Percentiles rank a stretch among this genome's conserved stretches.
phyloP scores from a whole-genome alignment of 768 basidiomycete species.

The Termitomyces sp. region DNA sequence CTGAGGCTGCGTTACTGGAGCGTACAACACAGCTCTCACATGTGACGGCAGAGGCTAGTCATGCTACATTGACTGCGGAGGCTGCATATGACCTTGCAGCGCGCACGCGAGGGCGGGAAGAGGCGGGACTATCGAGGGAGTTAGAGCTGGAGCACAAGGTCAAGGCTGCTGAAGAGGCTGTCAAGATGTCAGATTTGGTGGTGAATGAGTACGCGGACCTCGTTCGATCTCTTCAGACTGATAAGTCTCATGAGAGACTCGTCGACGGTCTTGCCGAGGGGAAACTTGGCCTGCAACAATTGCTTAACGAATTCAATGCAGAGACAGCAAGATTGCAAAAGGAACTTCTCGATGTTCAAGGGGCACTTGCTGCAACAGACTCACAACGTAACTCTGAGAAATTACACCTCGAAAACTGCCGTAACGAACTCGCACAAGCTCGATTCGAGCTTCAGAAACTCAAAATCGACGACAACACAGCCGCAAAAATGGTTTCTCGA shows the following conservation, averaged over 20 bases:
- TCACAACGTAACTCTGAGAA: conserved; percentile 45
- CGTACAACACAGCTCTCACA: conserved; percentile 47
- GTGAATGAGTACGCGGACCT: conserved; percentile 75
- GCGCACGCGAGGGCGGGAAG: conserved; percentile 50
- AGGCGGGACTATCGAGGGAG: conserved; percentile 48
- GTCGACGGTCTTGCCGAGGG: conserved; percentile 42
- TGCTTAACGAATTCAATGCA: conserved; percentile 46
- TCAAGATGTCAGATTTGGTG: conserved; percentile 59
- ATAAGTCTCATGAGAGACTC: conserved; percentile 23
- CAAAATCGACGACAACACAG: conserved; percentile 65
- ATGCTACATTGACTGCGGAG: conserved; percentile 40
- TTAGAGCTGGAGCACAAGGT: conserved; percentile 44
- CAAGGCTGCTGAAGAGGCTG: conserved; percentile 52
- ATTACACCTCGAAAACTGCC: conserved; percentile 38
- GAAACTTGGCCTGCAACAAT: conserved; percentile 44
- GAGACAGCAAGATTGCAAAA: conserved; percentile 44
- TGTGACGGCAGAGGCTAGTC: conserved; percentile 39
- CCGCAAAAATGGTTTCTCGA: conserved; percentile 79
- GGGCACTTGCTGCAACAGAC: conserved; percentile 40
- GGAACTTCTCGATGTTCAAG: conserved; percentile 39
- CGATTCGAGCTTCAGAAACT: conserved; percentile 53
- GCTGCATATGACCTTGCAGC: conserved; percentile 56
- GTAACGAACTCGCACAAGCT: conserved; percentile 40
- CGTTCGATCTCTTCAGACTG: conserved; percentile 60
- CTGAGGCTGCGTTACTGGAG: conserved; percentile 51